These are phyloP conservation scores for Aspergillus spinulosporus DNA, from an alignment of 2,329 filamentous ascomycete genomes.

Conservation along the genomic window DNA sequence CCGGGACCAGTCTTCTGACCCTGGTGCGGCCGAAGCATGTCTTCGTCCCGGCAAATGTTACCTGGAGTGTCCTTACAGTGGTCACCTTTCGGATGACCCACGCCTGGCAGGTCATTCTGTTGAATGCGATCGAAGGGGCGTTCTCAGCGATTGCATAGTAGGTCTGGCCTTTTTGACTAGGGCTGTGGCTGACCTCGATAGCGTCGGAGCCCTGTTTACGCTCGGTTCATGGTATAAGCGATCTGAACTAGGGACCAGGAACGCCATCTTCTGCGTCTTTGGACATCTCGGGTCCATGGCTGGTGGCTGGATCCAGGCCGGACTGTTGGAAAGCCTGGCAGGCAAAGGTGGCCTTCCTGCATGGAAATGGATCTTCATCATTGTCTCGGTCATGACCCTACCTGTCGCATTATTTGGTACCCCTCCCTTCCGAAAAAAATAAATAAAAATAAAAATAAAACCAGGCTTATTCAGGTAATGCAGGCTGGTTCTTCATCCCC, in stretches of 20 bases:
- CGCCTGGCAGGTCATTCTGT: constrained; percentile 47
- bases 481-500: constrained; percentile 48
- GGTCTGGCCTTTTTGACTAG: not conserved
- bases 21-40: constrained; percentile 44
- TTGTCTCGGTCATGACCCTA: constrained; percentile 46
- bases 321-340: constrained; percentile 38
- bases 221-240: constrained; percentile 49
- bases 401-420: constrained; percentile 45
- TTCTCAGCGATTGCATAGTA: constrained; percentile 48
- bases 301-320: constrained; percentile 50
- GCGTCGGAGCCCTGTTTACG: constrained; percentile 48
- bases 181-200: constrained; percentile 12
- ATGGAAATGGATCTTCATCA: constrained; percentile 49
- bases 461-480: too few relatives aligned
- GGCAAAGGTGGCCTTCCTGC: constrained; percentile 41
- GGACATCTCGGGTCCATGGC: constrained; percentile 49
- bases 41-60: constrained; percentile 46
- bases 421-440: not conserved
- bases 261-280: constrained; percentile 40
- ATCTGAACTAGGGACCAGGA: constrained; percentile 43
- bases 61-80: constrained; percentile 48
- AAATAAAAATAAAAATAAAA: constrained; percentile 12
- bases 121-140: constrained; percentile 48
- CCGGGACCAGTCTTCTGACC: constrained; percentile 44
- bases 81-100: constrained; percentile 46